Base-by-base conservation (phyloP, 2,329 filamentous ascomycete genomes). In the Claviceps maximensis region DNA sequence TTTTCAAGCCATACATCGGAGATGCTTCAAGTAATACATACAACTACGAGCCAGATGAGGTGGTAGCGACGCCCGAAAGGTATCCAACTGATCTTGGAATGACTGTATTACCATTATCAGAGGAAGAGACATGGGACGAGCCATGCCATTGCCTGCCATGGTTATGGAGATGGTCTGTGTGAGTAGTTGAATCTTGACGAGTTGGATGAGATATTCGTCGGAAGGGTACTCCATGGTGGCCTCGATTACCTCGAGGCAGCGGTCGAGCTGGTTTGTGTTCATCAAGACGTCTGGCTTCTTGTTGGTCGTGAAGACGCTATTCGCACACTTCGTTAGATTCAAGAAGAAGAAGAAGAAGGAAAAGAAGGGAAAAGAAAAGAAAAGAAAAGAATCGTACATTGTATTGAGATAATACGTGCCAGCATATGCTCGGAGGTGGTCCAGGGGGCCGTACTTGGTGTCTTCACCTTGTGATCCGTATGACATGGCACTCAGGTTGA, bases 331-430 rank as follows among this genome's bases (percentile, higher is more conserved):
- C n/a, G 8, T 50, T 33, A 50, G 25, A 29, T 15, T 25, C 5
- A 7, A 4, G 9, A 10, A 15, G 21, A 13, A 5, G 38, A 29
- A n/a, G 46, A 1, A 15, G 15, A 29, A 51, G n/a, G 21, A 13
- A 5, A 29, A 29, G 13, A 45, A 1, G 17, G 15, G 25, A 51
- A 10, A 15, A 15, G 8, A 5, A 29, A 29, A n/a, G 46, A 1
- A 15, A 12, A 29, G 50, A 21, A 13, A 31, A 9, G 31, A 1
- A 2, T 64, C 72, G 59, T 55, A 76, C 73, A 74, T 58, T 7
- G 74, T 74, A 31, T 74, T 73, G 4, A 77, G 58, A 52, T 77
- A 78, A 54, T 75, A 78, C 4, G 71, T 73, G 2, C 73, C 74
- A 0, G 69, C 68, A 59, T 74, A 76, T 0, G 74, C 72, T 46